Evolutionary conservation across 768 basidiomycete genomes (phyloP), one percentile per base, ranked within the genome.

Genomic region (Hypholoma sublateritium): DNA sequence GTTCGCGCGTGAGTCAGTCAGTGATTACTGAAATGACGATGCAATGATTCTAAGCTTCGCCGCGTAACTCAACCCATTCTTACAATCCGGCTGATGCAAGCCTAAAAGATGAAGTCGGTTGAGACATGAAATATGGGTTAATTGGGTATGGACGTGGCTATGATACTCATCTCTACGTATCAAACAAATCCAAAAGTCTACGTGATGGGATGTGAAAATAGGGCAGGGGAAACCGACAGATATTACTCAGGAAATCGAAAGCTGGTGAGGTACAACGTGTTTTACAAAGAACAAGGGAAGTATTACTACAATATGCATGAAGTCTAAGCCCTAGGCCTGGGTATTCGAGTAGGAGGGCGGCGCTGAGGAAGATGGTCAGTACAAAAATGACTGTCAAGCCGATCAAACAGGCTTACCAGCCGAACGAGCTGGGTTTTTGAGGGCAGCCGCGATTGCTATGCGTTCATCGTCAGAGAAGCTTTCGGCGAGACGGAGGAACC

Each of bases 401-500:
- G 25, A 52, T 28, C 19, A 16, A 57, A 21, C 50, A 14, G 25
- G 77, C 81, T 47, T 66, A 89, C 88, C 86, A 69, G 83, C 77
- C 21, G 84, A 81, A 43, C 82, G 81, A 50, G 76, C 68, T 6
- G 80, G 65, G 63, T 72, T 83, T 67, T 88, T 87, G 50, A 93
- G 79, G 37, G 83, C 82, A 41, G 73, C 70, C 36, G 87, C 77
- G 59, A 95, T 66, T 0, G 79, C 72, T 11, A 80, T 72, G 69
- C 83, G 85, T 62, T 94, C 92, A 22, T 93, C 93, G 21, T 84
- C 81, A 0, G 83, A 81, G 57, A 95, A 78, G 36, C 79, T 80
- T 56, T 91, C 87, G n/a, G 87, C 82, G 11, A 94, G 74, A 48
- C 86, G 86, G 49, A 84, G 70, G 56, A 95, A 80, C 35, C 91